Evolutionary conservation across 345 rosid genomes (phyloP).

Genomic region (Linum tenue): DNA sequence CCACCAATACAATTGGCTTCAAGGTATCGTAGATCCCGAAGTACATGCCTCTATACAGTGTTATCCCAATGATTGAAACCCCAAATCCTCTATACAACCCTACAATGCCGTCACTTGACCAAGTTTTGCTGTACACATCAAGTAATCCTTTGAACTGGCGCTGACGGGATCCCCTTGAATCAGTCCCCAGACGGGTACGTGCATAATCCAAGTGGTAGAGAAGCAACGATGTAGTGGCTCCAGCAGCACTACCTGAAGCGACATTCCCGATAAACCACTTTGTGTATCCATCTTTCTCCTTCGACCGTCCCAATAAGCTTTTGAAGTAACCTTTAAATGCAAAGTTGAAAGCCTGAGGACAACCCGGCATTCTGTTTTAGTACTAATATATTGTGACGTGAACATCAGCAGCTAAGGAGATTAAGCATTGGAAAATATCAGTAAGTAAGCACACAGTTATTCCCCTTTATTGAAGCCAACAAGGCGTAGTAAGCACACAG

Average conservation of each 20-base stretch:
- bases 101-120: conserved; percentile 54
- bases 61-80: conserved; percentile 81
- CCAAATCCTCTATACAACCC: conserved; percentile 90
- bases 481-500: neutral
- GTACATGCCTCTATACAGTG: conserved; percentile 85
- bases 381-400: conserved; percentile 26
- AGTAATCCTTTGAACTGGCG: conserved; percentile 70
- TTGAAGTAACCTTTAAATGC: conserved; percentile 95
- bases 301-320: conserved; percentile 58
- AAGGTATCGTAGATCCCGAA: conserved; percentile 85
- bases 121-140: conserved; percentile 73
- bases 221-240: conserved; percentile 74
- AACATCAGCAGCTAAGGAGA: neutral
- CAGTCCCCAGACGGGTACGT: conserved; percentile 77
- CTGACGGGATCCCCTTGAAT: conserved; percentile 51
- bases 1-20: conserved; percentile 79
- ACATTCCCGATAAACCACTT: conserved; percentile 82
- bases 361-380: conserved; percentile 49
- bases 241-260: conserved; percentile 97
- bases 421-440: neutral
- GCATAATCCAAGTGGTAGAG: conserved; percentile 90
- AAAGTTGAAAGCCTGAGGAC: conserved; percentile 89
- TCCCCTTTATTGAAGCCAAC: neutral
- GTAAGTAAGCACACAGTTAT: neutral
- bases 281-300: conserved; percentile 76